Conservation (phyloP, 1,139 yeast species). For the Lodderomyces metapsilosis region DNA sequence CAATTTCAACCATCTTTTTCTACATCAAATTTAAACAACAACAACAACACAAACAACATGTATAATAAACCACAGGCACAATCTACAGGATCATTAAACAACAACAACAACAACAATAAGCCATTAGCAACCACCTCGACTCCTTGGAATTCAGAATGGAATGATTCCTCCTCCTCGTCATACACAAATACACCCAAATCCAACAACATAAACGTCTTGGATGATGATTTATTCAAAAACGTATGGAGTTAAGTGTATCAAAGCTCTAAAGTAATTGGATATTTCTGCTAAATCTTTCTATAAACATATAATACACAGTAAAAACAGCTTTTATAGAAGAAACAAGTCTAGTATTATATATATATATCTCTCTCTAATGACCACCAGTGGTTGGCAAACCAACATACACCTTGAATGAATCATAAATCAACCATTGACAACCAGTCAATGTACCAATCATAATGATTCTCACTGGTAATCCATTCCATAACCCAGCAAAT, state of each 20-base stretch:
- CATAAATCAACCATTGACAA: slow-evolving; percentile 94
- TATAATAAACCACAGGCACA: slow-evolving; percentile 7
- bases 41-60: neutral
- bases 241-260: slow-evolving; percentile 51
- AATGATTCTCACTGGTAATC: slow-evolving; percentile 87
- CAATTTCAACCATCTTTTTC: slow-evolving; percentile 19
- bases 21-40: slow-evolving; percentile 5
- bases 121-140: slow-evolving; percentile 1
- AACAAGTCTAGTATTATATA: neutral
- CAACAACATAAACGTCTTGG: slow-evolving; percentile 20
- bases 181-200: slow-evolving; percentile 4
- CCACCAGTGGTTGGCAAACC: slow-evolving; percentile 93
- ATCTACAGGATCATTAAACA: slow-evolving; percentile 5
- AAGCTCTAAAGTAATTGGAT: no score
- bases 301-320: neutral
- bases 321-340: no score
- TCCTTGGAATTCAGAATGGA: slow-evolving; percentile 28
- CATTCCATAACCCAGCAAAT: slow-evolving; percentile 90
- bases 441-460: slow-evolving; percentile 98
- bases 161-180: slow-evolving; percentile 21
- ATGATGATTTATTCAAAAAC: slow-evolving; percentile 48
- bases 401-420: slow-evolving; percentile 84
- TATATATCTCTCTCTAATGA: slow-evolving; percentile 30
- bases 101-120: no score
- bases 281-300: neutral